Percentiles rank a stretch among this genome's conserved stretches.
phyloP scores from a whole-genome alignment of 306 rosid species.

The Luffa acutangula region DNA sequence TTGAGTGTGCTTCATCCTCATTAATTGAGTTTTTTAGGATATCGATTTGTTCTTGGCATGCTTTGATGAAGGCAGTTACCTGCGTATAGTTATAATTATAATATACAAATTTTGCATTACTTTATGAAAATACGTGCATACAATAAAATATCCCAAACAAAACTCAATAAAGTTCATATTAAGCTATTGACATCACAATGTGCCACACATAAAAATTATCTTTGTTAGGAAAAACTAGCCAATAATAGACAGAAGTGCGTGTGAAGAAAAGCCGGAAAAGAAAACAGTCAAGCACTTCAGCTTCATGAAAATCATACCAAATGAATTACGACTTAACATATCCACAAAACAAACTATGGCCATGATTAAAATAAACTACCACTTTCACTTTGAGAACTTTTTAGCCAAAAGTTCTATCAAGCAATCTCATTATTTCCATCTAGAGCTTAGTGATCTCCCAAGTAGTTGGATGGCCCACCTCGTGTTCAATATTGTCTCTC shows the following conservation, averaged over 20 bases:
- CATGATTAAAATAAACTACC: background rate
- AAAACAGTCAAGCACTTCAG: background rate
- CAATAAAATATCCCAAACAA: background rate
- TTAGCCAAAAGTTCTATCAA: background rate
- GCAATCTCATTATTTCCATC: background rate
- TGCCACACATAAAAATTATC: background rate
- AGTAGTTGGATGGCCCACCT: slow-evolving; percentile 44
- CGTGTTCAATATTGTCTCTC: slow-evolving; percentile 93
- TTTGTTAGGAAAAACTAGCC: background rate
- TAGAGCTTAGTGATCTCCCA: background rate
- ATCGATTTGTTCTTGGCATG: slow-evolving; percentile 85
- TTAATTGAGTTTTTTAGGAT: slow-evolving; percentile 72
- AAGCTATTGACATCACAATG: background rate
- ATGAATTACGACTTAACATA: background rate
- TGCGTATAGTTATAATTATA: slow-evolving; percentile 26
- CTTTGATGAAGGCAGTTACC: slow-evolving; percentile 86
- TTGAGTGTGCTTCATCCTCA: slow-evolving; percentile 54
- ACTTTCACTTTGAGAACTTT: background rate
- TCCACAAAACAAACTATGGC: background rate
- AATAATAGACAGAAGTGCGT: background rate
- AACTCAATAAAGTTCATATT: background rate
- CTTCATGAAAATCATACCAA: background rate
- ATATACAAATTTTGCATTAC: background rate
- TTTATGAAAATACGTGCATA: slow-evolving; percentile 2
- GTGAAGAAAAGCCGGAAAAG: background rate